Evolutionary conservation across 2,329 filamentous ascomycete species (phyloP).

Genomic region (Leptodontidium sp.): DNA sequence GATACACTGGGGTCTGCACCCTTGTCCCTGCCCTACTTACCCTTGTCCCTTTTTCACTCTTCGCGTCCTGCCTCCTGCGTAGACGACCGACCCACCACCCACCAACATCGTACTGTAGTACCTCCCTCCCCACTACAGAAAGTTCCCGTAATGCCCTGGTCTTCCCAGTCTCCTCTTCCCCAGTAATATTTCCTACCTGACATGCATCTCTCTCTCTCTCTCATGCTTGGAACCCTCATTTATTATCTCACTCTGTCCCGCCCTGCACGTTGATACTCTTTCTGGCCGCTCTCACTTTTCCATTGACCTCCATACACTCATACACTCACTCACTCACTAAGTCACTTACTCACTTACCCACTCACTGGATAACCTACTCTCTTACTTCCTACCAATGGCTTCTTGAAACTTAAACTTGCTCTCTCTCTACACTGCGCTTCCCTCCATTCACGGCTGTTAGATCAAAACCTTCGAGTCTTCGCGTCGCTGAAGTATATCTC

Average conservation of each 20-base stretch:
- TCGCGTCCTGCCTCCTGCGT: background rate
- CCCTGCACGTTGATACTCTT: constrained; percentile 15
- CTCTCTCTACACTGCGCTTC: constrained; percentile 29
- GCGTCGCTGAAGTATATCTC: constrained; percentile 6
- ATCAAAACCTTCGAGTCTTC: constrained; percentile 18
- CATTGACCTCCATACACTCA: background rate
- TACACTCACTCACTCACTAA: constrained; percentile 9
- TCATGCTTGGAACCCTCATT: constrained; percentile 31
- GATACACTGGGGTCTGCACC: too few species aligned
- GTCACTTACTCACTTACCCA: constrained; percentile 19
- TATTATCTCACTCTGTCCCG: constrained; percentile 35
- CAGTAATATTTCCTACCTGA: constrained; percentile 30
- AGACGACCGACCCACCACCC: background rate
- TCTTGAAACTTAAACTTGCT: constrained; percentile 32
- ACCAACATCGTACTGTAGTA: background rate
- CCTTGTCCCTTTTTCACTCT: background rate
- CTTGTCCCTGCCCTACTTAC: too few species aligned
- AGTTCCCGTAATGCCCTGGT: constrained; percentile 23
- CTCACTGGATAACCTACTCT: constrained; percentile 23
- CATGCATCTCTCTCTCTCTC: constrained; percentile 24
- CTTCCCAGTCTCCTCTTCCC: constrained; percentile 30
- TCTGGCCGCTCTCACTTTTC: constrained; percentile 10
- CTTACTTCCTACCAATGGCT: constrained; percentile 30
- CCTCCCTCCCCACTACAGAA: constrained; percentile 1
- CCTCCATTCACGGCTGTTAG: constrained; percentile 34